A percentile compares a stretch with the other conserved stretches of the same genome.
phyloP scores from a whole-genome alignment of 2,329 filamentous ascomycete species.

The Drechslera avenae region DNA sequence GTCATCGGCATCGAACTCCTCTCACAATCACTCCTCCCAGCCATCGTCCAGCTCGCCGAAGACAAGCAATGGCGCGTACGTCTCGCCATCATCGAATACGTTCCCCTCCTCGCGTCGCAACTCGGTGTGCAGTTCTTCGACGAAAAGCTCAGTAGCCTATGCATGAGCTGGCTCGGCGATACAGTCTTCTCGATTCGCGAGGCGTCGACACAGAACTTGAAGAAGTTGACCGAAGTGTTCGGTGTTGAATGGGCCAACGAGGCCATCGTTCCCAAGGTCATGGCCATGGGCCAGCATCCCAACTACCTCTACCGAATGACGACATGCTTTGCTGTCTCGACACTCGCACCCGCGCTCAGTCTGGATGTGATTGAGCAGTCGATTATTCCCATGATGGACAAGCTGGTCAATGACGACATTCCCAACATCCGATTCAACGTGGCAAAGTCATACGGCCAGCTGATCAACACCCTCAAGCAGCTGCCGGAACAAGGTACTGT shows the following conservation, averaged over 20 bases:
- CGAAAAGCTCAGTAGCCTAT: constrained; percentile 91
- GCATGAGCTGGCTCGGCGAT: constrained; percentile 98
- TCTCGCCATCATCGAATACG: constrained; percentile 98
- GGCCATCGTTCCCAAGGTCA: constrained; percentile 97
- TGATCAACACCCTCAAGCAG: constrained; percentile 90
- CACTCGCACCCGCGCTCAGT: constrained; percentile 88
- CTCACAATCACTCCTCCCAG: constrained; percentile 93
- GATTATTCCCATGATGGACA: constrained; percentile 94
- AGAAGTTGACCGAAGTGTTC: constrained; percentile 98
- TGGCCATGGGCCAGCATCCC: constrained; percentile 96
- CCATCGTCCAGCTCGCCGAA: constrained; percentile 95
- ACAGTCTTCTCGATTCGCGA: constrained; percentile 99
- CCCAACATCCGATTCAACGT: constrained; percentile 99
- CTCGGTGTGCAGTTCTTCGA: constrained; percentile 98
- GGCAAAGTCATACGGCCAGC: constrained; percentile 90
- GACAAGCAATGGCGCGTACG: constrained; percentile 99
- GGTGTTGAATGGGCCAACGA: constrained; percentile 97
- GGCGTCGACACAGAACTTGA: constrained; percentile 94
- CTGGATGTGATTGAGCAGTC: constrained; percentile 91
- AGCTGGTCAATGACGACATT: constrained; percentile 91
- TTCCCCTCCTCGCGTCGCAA: constrained; percentile 92
- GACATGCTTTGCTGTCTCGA: constrained; percentile 98
- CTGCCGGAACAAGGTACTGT: constrained; percentile 88
- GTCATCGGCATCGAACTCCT: constrained; percentile 97
- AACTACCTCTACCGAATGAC: constrained; percentile 99